These are phyloP conservation scores for Chlorella ohadii DNA, from an alignment of 139 green algal species.

Conservation along the genomic window DNA sequence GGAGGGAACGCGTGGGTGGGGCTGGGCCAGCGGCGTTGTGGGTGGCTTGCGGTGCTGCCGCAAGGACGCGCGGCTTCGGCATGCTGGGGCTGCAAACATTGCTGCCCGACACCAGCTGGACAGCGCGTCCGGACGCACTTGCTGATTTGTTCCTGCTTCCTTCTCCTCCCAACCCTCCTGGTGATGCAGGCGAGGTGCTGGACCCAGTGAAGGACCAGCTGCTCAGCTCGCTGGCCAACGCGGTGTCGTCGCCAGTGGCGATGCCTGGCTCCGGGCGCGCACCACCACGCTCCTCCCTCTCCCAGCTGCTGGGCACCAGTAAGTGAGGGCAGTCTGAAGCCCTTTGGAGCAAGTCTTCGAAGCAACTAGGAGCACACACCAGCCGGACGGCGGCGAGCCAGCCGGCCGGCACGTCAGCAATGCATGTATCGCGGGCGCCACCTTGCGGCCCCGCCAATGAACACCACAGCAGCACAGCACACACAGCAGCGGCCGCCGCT, in stretches of 20 bases:
- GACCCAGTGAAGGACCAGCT: slow-evolving; percentile 43
- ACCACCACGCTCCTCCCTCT: slow-evolving; percentile 5
- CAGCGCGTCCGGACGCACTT: no score
- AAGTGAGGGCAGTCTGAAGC: background rate
- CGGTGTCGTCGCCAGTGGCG: background rate
- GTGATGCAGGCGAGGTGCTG: slow-evolving; percentile 32
- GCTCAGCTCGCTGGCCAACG: background rate
- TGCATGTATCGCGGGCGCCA: background rate
- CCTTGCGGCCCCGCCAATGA: background rate
- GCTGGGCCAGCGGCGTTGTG: no score
- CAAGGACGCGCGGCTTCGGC: no score
- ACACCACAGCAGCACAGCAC: background rate
- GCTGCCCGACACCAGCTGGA: no score
- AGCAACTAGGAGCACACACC: background rate
- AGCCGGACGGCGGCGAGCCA: background rate
- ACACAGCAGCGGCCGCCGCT: no score
- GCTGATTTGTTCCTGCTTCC: no score
- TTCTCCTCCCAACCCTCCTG: background rate
- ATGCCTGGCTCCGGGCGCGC: background rate
- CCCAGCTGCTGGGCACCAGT: slow-evolving; percentile 23
- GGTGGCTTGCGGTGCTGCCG: no score
- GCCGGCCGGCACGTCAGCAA: background rate
- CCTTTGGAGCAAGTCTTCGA: background rate
- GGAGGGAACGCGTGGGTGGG: no score
- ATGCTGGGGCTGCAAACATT: no score